A percentile compares a stretch with the other conserved stretches of the same genome.
phyloP scores from a whole-genome alignment of 1,139 yeast species.

The Candida sp. region DNA sequence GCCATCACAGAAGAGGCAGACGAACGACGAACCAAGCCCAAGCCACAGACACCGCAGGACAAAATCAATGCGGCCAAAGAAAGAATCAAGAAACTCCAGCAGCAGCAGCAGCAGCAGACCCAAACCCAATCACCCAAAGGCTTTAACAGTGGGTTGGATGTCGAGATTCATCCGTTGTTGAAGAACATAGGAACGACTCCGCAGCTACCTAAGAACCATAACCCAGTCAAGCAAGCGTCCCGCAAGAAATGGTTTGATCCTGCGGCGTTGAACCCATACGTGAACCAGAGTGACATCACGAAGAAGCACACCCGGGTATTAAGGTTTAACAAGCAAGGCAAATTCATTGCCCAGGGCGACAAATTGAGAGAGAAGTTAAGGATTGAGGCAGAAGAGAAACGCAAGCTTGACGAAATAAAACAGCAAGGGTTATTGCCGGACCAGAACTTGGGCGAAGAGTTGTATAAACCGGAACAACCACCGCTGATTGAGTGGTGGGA shows the following conservation, averaged over 20 bases:
- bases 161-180: slow-evolving; percentile 65
- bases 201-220: slow-evolving; percentile 25
- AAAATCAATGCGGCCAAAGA: slow-evolving; percentile 2
- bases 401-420: slow-evolving; percentile 25
- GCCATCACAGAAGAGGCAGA: neutral
- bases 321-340: slow-evolving; percentile 62
- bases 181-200: slow-evolving; percentile 32
- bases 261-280: slow-evolving; percentile 61
- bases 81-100: slow-evolving; percentile 2
- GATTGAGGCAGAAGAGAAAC: slow-evolving; percentile 31
- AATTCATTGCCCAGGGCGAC: slow-evolving; percentile 60
- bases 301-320: slow-evolving; percentile 39
- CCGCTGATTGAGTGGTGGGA: slow-evolving; percentile 91
- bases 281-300: slow-evolving; percentile 42
- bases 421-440: slow-evolving; percentile 53
- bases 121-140: neutral
- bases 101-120: neutral
- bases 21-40: neutral
- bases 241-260: slow-evolving; percentile 40
- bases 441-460: slow-evolving; percentile 52
- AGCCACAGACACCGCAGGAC: neutral
- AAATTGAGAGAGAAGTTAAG: slow-evolving; percentile 46
- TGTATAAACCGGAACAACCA: slow-evolving; percentile 50
- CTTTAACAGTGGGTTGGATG: slow-evolving; percentile 46
- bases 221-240: slow-evolving; percentile 33